Evolutionary conservation across 2,329 filamentous ascomycete genomes (phyloP).

Genomic region (Pezicula neosporulosa): DNA sequence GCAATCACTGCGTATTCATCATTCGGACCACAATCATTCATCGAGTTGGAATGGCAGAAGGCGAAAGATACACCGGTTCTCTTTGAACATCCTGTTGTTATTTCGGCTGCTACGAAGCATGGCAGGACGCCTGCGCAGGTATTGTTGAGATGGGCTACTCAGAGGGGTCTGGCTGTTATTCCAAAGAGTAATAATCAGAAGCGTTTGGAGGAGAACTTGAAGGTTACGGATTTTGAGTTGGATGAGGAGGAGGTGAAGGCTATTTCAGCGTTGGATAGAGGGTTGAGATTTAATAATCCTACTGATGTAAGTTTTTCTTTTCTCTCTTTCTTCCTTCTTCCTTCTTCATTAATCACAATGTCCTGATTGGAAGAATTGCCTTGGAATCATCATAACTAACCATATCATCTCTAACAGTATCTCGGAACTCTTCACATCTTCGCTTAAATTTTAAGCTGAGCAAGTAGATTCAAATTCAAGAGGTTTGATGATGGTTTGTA

Average conservation of each 20-base stretch:
- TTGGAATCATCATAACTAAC: not conserved
- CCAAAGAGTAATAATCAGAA: constrained; percentile 67
- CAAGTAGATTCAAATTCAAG: not conserved
- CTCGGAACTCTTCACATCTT: constrained; percentile 50
- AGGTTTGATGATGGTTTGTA: constrained; percentile 1
- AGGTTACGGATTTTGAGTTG: constrained; percentile 63
- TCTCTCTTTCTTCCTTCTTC: too few relatives aligned
- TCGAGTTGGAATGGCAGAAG: constrained; percentile 71
- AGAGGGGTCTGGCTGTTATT: constrained; percentile 77
- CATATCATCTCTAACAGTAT: constrained; percentile 27
- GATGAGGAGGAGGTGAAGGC: constrained; percentile 61
- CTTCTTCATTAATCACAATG: too few relatives aligned
- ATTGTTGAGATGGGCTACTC: constrained; percentile 82
- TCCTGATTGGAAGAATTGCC: not conserved
- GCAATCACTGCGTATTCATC: constrained; percentile 80
- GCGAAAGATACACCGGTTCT: constrained; percentile 64
- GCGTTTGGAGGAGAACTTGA: constrained; percentile 62
- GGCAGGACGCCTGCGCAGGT: constrained; percentile 75
- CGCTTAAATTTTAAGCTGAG: constrained; percentile 38
- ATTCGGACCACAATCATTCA: constrained; percentile 76
- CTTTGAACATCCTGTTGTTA: constrained; percentile 67
- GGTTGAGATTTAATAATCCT: constrained; percentile 75
- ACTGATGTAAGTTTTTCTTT: constrained; percentile 52
- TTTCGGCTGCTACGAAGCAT: constrained; percentile 63
- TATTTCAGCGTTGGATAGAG: constrained; percentile 62